Evolutionary conservation across 768 basidiomycete species (phyloP).

Genomic region (Strobilomyces confusus): DNA sequence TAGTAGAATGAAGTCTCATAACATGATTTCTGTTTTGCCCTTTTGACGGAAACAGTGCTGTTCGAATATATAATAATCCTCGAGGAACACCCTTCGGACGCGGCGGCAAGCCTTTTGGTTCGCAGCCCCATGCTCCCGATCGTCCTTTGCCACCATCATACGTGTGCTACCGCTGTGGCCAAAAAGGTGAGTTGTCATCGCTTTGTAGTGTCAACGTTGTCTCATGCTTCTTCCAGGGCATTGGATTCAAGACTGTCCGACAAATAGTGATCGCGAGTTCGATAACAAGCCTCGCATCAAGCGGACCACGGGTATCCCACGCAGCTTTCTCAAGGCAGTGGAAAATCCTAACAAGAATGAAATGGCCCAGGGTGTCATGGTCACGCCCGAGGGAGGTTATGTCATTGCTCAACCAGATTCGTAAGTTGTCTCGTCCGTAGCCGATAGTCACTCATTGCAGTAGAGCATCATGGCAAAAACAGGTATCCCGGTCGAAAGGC

Average conservation of each 20-base stretch:
- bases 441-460: background rate
- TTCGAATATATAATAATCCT: slow-evolving; percentile 60
- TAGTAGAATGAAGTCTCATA: slow-evolving; percentile 75
- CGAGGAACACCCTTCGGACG: slow-evolving; percentile 63
- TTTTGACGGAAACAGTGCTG: slow-evolving; percentile 49
- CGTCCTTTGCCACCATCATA: slow-evolving; percentile 90
- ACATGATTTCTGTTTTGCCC: slow-evolving; percentile 44
- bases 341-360: slow-evolving; percentile 76
- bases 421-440: slow-evolving; percentile 47
- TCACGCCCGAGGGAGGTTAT: slow-evolving; percentile 97
- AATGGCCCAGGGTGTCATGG: slow-evolving; percentile 87
- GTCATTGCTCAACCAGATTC: slow-evolving; percentile 95
- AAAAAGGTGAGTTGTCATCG: slow-evolving; percentile 67
- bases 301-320: slow-evolving; percentile 95
- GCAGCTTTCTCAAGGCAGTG: slow-evolving; percentile 95
- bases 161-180: slow-evolving; percentile 97
- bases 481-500: slow-evolving; percentile 72
- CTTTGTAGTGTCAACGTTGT: background rate
- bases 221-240: slow-evolving; percentile 58
- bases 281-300: slow-evolving; percentile 95
- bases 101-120: slow-evolving; percentile 47
- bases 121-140: slow-evolving; percentile 57
- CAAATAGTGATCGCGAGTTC: slow-evolving; percentile 92
- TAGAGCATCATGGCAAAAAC: slow-evolving; percentile 94
- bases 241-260: slow-evolving; percentile 99